phyloP scores from a whole-genome alignment of 306 rosid species.

The Glycyrrhiza uralensis region DNA sequence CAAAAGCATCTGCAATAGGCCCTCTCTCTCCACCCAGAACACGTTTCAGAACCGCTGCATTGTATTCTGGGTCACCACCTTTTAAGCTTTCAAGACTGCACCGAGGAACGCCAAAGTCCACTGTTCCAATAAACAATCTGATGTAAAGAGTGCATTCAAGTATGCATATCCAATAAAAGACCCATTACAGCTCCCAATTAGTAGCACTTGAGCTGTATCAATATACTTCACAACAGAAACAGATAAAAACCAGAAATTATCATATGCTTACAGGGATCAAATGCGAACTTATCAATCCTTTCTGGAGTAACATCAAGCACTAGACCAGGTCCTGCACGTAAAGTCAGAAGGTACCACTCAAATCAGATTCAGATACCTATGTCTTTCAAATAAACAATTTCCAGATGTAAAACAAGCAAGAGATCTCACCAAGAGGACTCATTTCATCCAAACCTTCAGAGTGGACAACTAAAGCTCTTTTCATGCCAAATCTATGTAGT shows the following conservation, averaged over 20 bases:
- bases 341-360: conserved; percentile 6
- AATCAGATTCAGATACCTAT: conserved; percentile 1
- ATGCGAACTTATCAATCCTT: conserved; percentile 64
- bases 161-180: conserved; percentile 17
- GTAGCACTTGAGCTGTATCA: conserved; percentile 17
- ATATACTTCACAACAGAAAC: neutral
- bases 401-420: conserved; percentile 16
- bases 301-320: conserved; percentile 82
- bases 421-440: conserved; percentile 83
- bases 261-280: conserved; percentile 81
- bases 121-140: conserved; percentile 39
- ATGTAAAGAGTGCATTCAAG: conserved; percentile 13
- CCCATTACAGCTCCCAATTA: conserved; percentile 11
- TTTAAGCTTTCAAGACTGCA: conserved; percentile 63
- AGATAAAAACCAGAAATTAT: conserved; percentile 18
- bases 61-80: conserved; percentile 83
- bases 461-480: conserved; percentile 95
- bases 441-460: conserved; percentile 96
- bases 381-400: neutral
- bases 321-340: conserved; percentile 76
- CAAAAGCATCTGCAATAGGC: conserved; percentile 80
- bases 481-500: conserved; percentile 78
- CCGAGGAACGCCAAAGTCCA: conserved; percentile 86
- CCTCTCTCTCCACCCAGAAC: conserved; percentile 84
- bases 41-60: conserved; percentile 62